A percentile compares a stretch with the other conserved stretches of the same genome.
Conservation (phyloP, 768 basidiomycete species). For the Clathrus columnatus region DNA sequence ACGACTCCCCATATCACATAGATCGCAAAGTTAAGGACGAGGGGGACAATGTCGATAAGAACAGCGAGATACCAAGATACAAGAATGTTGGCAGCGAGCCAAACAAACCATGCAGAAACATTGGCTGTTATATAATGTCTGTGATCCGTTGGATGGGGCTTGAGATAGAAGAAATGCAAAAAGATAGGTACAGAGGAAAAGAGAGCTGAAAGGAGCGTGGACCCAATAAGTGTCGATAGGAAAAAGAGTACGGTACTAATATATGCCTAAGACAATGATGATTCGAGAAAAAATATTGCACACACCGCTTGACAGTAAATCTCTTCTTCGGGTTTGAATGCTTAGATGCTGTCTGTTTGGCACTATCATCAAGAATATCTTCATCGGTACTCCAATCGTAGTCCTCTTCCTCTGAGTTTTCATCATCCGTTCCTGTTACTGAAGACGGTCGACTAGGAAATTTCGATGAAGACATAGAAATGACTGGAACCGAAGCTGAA, state of each 20-base stretch:
- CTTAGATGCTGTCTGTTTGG: slow-evolving; percentile 39
- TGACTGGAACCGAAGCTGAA: background rate
- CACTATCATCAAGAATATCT: slow-evolving; percentile 62
- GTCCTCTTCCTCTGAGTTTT: slow-evolving; percentile 45
- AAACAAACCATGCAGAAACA: slow-evolving; percentile 71
- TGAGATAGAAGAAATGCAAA: slow-evolving; percentile 64
- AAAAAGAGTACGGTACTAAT: slow-evolving; percentile 50
- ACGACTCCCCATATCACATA: slow-evolving; percentile 66
- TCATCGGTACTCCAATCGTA: slow-evolving; percentile 78
- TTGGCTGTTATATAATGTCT: slow-evolving; percentile 57
- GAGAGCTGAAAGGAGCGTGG: slow-evolving; percentile 52
- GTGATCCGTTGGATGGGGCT: slow-evolving; percentile 37
- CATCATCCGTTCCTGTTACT: slow-evolving; percentile 46
- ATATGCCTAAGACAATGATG: background rate
- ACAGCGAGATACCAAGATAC: slow-evolving; percentile 75
- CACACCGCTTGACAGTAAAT: slow-evolving; percentile 13
- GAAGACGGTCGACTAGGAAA: slow-evolving; percentile 30
- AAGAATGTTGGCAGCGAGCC: slow-evolving; percentile 69
- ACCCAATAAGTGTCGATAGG: slow-evolving; percentile 68
- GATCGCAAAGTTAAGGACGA: slow-evolving; percentile 42
- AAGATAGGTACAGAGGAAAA: slow-evolving; percentile 55
- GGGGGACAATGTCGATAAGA: slow-evolving; percentile 60
- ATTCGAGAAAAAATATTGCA: background rate
- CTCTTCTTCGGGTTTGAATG: slow-evolving; percentile 51
- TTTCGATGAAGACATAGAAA: background rate